Percentiles rank a stretch among this genome's conserved stretches.
Conservation (phyloP, 306 rosid species). For the Carpinus viminea region DNA sequence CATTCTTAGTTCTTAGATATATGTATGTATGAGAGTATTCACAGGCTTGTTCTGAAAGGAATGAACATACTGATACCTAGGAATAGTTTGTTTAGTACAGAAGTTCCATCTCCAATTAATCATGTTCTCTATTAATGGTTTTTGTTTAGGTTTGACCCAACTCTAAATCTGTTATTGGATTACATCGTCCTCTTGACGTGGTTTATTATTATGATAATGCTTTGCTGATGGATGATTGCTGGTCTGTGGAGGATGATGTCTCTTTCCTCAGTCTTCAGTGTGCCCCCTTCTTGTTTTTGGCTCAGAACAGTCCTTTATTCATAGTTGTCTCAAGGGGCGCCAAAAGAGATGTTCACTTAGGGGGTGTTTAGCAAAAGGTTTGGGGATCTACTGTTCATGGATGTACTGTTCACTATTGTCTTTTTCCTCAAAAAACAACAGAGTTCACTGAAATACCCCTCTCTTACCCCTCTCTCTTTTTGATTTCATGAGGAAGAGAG, state of each 20-base stretch:
- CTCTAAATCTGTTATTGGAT: background rate
- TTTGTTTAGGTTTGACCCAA: background rate
- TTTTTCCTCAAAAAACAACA: too few relatives aligned
- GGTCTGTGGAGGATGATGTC: background rate
- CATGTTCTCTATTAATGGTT: background rate
- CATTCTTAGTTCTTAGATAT: background rate
- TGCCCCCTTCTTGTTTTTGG: background rate
- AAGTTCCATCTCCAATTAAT: background rate
- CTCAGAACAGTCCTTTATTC: background rate
- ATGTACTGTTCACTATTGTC: too few relatives aligned
- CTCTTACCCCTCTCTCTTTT: too few relatives aligned
- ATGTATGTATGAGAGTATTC: background rate
- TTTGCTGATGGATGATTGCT: background rate
- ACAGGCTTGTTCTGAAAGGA: background rate
- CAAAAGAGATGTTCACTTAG: background rate
- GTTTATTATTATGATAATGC: background rate
- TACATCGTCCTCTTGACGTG: background rate
- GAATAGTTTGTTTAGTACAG: background rate
- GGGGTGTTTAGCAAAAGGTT: too few relatives aligned
- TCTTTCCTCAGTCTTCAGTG: background rate
- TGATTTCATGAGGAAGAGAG: too few relatives aligned
- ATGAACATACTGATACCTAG: background rate
- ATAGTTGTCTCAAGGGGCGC: background rate
- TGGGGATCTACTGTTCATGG: too few relatives aligned
- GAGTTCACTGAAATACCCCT: too few relatives aligned